Evolutionary conservation across 2,329 filamentous ascomycete genomes (phyloP).

Genomic region (Botrytis cinerea): DNA sequence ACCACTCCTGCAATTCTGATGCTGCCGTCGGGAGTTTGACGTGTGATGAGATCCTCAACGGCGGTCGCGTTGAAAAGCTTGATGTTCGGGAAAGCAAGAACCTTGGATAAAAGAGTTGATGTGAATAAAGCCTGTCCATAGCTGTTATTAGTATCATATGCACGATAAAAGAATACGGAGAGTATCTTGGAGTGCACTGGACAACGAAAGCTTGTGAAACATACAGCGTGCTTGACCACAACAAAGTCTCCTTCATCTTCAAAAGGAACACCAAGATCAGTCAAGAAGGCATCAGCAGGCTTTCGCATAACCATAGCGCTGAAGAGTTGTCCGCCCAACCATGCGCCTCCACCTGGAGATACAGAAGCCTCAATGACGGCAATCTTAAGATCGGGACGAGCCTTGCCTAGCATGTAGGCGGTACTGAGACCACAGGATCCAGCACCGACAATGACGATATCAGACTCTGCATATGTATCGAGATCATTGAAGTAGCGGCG

Average conservation of each 20-base stretch:
- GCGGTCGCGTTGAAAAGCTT: conserved; percentile 96
- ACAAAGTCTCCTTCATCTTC: conserved; percentile 89
- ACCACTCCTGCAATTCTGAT: conserved; percentile 85
- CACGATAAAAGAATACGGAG: neutral
- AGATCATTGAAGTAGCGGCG: conserved; percentile 90
- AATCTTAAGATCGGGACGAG: conserved; percentile 87
- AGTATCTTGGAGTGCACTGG: neutral
- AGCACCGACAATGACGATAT: conserved; percentile 90
- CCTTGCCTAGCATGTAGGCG: conserved; percentile 80
- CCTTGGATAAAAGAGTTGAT: conserved; percentile 79
- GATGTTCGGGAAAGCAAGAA: conserved; percentile 82
- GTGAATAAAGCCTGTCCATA: conserved; percentile 71
- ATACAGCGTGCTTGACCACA: conserved; percentile 84
- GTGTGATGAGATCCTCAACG: conserved; percentile 91
- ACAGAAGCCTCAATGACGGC: conserved; percentile 88
- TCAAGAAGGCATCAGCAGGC: conserved; percentile 82
- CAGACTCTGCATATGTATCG: conserved; percentile 85
- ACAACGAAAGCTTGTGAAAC: conserved; percentile 19
- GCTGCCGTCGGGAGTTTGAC: conserved; percentile 54
- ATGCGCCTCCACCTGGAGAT: conserved; percentile 83
- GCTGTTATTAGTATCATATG: neutral
- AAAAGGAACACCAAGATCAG: conserved; percentile 78
- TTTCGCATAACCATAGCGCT: conserved; percentile 94
- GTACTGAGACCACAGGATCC: conserved; percentile 85
- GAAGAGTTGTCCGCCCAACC: conserved; percentile 94